phyloP scores from a whole-genome alignment of 768 basidiomycete species.

The Stropharia rugosoannulata region DNA sequence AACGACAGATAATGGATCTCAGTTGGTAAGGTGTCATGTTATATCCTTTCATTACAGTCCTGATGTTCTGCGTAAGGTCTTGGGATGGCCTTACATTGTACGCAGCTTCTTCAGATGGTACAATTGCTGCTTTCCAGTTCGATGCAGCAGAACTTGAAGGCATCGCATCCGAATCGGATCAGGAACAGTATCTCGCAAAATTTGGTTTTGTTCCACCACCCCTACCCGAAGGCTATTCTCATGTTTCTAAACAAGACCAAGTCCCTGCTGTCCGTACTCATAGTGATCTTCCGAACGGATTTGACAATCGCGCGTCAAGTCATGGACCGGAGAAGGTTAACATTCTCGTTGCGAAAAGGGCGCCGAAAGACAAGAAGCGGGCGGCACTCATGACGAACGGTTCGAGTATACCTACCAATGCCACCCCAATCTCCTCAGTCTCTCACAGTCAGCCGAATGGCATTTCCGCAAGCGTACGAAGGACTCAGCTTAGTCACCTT shows the following conservation, averaged over 20 bases:
- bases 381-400: constrained; percentile 19
- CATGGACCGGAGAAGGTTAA: constrained; percentile 62
- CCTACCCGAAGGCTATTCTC: constrained; percentile 71
- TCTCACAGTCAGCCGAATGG: constrained; percentile 21
- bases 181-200: constrained; percentile 78
- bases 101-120: constrained; percentile 95
- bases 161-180: constrained; percentile 69
- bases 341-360: constrained; percentile 73
- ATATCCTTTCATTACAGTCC: constrained; percentile 5
- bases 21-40: constrained; percentile 66
- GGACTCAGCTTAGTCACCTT: constrained; percentile 31
- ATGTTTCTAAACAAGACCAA: constrained; percentile 37
- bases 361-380: constrained; percentile 61
- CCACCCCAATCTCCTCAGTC: constrained; percentile 14
- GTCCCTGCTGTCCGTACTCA: constrained; percentile 30
- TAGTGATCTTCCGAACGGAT: constrained; percentile 29
- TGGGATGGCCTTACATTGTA: constrained; percentile 91
- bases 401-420: constrained; percentile 11
- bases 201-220: constrained; percentile 74
- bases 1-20: constrained; percentile 92
- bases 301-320: constrained; percentile 29
- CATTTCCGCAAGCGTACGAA: constrained; percentile 29
- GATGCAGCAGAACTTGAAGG: constrained; percentile 79
- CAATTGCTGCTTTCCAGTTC: constrained; percentile 87
- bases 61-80: constrained; percentile 55